phyloP scores from a whole-genome alignment of 352 stramenopile genomes.

The Albugo candida region DNA sequence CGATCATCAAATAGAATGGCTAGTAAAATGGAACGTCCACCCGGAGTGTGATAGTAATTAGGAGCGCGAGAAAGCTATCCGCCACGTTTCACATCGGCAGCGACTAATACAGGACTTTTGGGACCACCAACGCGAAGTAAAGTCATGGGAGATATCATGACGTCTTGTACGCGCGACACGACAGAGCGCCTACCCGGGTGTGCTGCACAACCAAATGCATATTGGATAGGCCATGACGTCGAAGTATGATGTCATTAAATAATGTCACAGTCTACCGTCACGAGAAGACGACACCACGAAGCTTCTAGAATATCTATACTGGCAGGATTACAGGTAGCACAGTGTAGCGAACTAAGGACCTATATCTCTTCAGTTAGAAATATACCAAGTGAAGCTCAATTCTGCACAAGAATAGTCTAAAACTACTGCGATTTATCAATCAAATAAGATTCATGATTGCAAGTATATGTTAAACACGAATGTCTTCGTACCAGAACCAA shows the following conservation, averaged over 20 bases:
- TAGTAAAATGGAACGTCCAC: conserved; percentile 3
- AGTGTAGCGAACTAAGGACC: no score
- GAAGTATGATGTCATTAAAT: no score
- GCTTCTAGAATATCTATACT: no score
- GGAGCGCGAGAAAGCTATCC: conserved; percentile 3
- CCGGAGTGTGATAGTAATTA: neutral
- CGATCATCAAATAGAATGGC: conserved; percentile 6
- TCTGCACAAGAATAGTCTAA: conserved; percentile 62
- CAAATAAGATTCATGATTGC: conserved; percentile 18
- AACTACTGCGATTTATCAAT: conserved; percentile 54
- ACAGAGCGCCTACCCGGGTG: no score
- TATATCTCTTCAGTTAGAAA: no score
- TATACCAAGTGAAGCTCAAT: no score
- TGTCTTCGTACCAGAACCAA: conserved; percentile 54
- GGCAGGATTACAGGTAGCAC: no score
- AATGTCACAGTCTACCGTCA: no score
- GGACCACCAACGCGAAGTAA: conserved; percentile 1
- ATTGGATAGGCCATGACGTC: no score
- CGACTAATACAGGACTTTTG: neutral
- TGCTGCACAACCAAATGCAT: no score
- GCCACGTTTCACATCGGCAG: conserved; percentile 1
- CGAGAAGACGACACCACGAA: no score
- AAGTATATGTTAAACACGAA: conserved; percentile 48
- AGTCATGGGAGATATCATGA: neutral
- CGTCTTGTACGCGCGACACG: no score